phyloP scores from a whole-genome alignment of 352 stramenopile genomes.

The Aphanomyces euteiches region DNA sequence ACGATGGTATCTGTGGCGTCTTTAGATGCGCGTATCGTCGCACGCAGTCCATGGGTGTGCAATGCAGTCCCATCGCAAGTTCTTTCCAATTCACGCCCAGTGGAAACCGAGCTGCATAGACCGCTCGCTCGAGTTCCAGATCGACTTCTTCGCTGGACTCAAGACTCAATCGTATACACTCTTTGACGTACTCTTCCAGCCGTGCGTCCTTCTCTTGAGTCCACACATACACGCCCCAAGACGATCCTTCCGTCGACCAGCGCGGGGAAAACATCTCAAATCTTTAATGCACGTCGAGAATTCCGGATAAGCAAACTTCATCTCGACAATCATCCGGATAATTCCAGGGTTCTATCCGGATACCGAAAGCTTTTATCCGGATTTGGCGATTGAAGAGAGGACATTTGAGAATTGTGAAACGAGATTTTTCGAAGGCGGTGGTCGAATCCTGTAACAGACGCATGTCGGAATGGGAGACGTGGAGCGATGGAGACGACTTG shows the following conservation, averaged over 20 bases:
- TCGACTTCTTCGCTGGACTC: slow-evolving; percentile 40
- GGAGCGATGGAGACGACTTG: slow-evolving; percentile 25
- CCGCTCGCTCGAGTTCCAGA: slow-evolving; percentile 56
- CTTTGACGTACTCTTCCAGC: slow-evolving; percentile 6
- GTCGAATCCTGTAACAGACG: no score
- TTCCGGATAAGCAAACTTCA: neutral
- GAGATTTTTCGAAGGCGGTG: no score
- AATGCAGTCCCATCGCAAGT: slow-evolving; percentile 50
- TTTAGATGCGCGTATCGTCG: slow-evolving; percentile 60
- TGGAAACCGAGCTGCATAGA: slow-evolving; percentile 73
- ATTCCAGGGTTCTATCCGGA: no score
- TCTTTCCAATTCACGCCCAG: slow-evolving; percentile 81
- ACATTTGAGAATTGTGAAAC: neutral
- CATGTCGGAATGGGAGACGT: slow-evolving; percentile 27
- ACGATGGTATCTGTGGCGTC: slow-evolving; percentile 3
- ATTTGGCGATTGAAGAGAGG: neutral
- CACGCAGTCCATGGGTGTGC: slow-evolving; percentile 71
- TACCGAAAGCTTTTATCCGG: no score
- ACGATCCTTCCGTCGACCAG: slow-evolving; percentile 15
- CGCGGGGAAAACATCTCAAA: slow-evolving; percentile 12
- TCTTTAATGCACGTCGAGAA: neutral
- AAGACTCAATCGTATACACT: slow-evolving; percentile 12
- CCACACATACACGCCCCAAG: slow-evolving; percentile 13
- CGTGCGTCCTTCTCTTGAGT: slow-evolving; percentile 18
- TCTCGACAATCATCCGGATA: neutral